These are phyloP conservation scores for Eimeria falciformis DNA, from an alignment of 169 alveolate genomes.

Conservation along the genomic window DNA sequence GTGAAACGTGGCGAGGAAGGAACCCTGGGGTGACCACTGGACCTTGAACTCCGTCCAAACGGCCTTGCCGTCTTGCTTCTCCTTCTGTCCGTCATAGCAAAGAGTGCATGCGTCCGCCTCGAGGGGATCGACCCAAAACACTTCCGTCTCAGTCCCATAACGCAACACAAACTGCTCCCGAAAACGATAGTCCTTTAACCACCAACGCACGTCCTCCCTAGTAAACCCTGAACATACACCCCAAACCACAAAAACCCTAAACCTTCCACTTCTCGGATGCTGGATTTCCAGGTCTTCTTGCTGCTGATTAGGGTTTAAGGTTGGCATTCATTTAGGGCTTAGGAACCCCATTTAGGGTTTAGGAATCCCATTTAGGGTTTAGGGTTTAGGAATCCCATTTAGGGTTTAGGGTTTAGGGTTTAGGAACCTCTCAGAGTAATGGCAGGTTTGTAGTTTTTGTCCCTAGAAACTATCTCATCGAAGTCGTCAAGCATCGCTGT, in stretches of 20 bases:
- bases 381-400: slow-evolving; percentile 1
- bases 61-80: slow-evolving; percentile 89
- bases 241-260: slow-evolving; percentile 14
- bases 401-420: slow-evolving; percentile 51
- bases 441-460: slow-evolving; percentile 85
- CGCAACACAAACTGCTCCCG: slow-evolving; percentile 92
- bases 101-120: slow-evolving; percentile 88
- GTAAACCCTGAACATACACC: slow-evolving; percentile 85
- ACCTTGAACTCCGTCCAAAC: slow-evolving; percentile 93
- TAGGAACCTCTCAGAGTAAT: slow-evolving; percentile 76
- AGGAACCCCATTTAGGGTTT: no score
- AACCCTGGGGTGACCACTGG: slow-evolving; percentile 94
- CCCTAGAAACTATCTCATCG: slow-evolving; percentile 83
- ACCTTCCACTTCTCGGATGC: no score
- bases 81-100: slow-evolving; percentile 89
- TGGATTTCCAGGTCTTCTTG: no score
- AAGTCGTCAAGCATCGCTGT: slow-evolving; percentile 88
- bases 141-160: slow-evolving; percentile 90
- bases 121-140: slow-evolving; percentile 91
- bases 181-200: slow-evolving; percentile 90
- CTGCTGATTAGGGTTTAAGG: background rate
- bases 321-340: background rate
- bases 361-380: background rate
- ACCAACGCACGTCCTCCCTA: slow-evolving; percentile 89
- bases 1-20: slow-evolving; percentile 92